Evolutionary conservation across 2,329 filamentous ascomycete genomes (phyloP), one percentile per base, ranked within the genome.

Genomic region (Anisogramma anomala): DNA sequence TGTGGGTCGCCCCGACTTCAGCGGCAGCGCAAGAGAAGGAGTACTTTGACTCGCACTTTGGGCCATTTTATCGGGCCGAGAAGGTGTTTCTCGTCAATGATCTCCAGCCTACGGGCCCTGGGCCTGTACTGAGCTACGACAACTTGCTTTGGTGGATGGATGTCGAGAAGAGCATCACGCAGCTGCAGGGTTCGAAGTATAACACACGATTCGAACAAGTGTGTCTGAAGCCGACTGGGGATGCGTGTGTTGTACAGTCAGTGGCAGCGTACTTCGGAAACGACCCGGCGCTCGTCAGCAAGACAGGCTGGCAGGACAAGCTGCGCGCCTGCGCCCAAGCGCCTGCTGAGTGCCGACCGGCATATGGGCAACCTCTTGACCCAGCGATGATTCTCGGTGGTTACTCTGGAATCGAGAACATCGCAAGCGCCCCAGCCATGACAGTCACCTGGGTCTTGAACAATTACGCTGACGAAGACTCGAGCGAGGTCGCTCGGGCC

Each of bases 1-100:
- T 98, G 7, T 98, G 91, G 91, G 91, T 98, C n/a, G 88, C 89
- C 53, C 91, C 91, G 6, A 82, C 83, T 7, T 96, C 91, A 3
- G 76, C 79, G 36, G 89, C 93, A 15, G 91, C 91, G 0, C 74
- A 86, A 56, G 89, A 98, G 58, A 98, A 98, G 64, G 73, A 74
- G 1, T 98, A 93, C 57, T 98, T 96, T 50, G 93, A 98, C 57
- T 60, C 74, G 26, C 87, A 86, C 52, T 98, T 98, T 57, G 93
- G 91, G 0, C 87, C 89, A 0, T 98, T 98, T 56, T 98, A 91
- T 62, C 83, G 91, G 30, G 83, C 88, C 0, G 84, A 98, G 59
- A 91, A 98, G 62, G 77, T 80, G 1, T 98, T 98, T 59, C 61
- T 98, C 11, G 86, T 96, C 47, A 98, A 96, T 49, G 88, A 95